Conservation (phyloP, 371 early-diverging fungal genomes). For the Mucor saturninus region DNA sequence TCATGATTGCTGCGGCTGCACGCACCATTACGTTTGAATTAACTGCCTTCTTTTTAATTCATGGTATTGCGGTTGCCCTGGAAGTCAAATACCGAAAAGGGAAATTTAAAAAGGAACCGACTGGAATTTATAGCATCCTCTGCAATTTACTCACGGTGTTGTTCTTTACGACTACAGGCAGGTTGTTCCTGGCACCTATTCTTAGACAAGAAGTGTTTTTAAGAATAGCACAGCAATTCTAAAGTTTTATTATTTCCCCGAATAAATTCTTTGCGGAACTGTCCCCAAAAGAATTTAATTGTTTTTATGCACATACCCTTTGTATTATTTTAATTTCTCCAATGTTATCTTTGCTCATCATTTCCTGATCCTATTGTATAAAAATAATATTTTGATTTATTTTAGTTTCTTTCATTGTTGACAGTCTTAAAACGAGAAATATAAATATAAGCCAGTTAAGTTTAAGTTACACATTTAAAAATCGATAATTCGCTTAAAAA, state of each 20-base stretch:
- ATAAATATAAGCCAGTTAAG: no score
- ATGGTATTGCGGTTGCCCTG: slow-evolving; percentile 20
- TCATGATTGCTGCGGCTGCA: slow-evolving; percentile 25
- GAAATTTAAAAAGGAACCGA: slow-evolving; percentile 3
- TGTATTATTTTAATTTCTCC: no score
- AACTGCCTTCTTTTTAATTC: slow-evolving; percentile 23
- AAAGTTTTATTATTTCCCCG: neutral
- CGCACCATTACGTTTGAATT: slow-evolving; percentile 23
- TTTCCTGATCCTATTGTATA: no score
- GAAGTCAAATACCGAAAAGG: slow-evolving; percentile 11
- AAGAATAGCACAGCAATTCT: slow-evolving; percentile 18
- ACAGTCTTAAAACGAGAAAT: no score
- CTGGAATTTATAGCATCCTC: neutral
- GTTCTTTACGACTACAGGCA: slow-evolving; percentile 22
- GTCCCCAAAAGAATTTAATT: neutral
- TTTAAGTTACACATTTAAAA: no score
- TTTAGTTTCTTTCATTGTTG: no score
- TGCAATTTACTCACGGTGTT: slow-evolving; percentile 13
- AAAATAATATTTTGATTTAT: no score
- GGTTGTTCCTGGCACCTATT: slow-evolving; percentile 21
- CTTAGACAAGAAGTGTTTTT: slow-evolving; percentile 20
- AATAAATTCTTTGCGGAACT: slow-evolving; percentile 1
- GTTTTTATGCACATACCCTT: no score
- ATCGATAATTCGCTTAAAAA: no score
- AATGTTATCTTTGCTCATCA: no score